Base-by-base conservation (phyloP, 73 alveolate genomes). In the Symbiodinium natans region DNA sequence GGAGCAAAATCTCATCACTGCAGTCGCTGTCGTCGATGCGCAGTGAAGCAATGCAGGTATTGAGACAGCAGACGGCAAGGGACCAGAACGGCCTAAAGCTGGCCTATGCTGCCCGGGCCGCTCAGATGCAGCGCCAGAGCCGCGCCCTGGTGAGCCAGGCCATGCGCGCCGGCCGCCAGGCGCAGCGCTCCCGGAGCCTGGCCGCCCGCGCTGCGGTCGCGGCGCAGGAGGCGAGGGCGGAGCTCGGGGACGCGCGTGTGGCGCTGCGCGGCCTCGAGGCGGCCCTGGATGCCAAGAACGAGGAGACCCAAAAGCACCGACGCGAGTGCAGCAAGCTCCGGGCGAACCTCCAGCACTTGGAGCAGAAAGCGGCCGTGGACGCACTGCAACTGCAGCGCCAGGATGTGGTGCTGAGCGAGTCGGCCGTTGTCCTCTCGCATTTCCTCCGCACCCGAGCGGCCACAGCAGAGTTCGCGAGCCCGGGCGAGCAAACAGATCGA, bases 91-190 rank as follows among this genome's bases (percentile, higher is more conserved):
- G 77, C 42, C 42, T 87, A 74, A 39, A 89, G 29, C 48, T 89
- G 52, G 43, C 82, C 87, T 89, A 25, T 38, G 95, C 95, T 1
- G 95, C 95, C 23, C 95, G 95, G 38, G 52, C 48, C 86, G 95
- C 82, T 27, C 95, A 89, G 77, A 15, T 89, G 95, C 95, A 89
- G 52, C 95, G 95, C 73, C 95, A 87, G 41, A 11, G 85, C 34
- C 41, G 40, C 36, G 75, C 42, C 11, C 48, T 87, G 63, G 34
- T 36, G 36, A 34, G 63, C 84, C 94, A 87, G 75, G 40, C 94
- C 31, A 21, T 33, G 40, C 84, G 85, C 23, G 94, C 94, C 41
- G 63, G 94, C 42, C 83, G 94, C 43, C 94, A 87, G 68, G 80
- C 80, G 9, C 38, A 29, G 80, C 38, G 80, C 38, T 63, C 38